Base-by-base conservation (phyloP, 2,329 filamentous ascomycete species). In the Xylaria sp. region DNA sequence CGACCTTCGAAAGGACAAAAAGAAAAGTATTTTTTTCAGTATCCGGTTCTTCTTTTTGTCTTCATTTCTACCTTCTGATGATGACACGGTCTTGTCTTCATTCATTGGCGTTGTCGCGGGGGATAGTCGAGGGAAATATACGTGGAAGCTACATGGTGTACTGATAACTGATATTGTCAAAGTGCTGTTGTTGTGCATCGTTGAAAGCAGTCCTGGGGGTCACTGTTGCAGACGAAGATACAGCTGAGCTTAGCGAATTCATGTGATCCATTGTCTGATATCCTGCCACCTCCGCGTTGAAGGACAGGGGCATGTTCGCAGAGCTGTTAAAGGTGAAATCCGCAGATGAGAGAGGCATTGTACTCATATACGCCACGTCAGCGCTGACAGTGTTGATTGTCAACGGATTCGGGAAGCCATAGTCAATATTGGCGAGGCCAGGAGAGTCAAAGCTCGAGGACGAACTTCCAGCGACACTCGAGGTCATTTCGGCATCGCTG, bases 341-440 rank as follows among this genome's bases (percentile, higher is more conserved):
- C 12, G 78, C 77, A 0, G 78, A 79, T 1, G 78, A 79, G 13
- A 79, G 70, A 39, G 77, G 77, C 70, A 75, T 76, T 6, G 55
- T 20, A 23, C 54, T 63, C 57, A 76, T 74, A n/a, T 75, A 72
- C 2, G 72, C 20, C 52, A 76, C 71, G 3, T 74, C 70, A 13
- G 73, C 34, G 41, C 71, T 65, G 32, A 76, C 65, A 2, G 73
- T 57, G 34, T 72, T 67, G 44, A 76, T 68, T 9, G 72, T 68
- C 13, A 77, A 58, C 18, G 63, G 72, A 52, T 54, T 70, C 10
- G 67, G 54, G 44, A 74, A 71, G 46, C 46, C 56, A 64, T 75
- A 79, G 44, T 76, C 74, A n/a, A 70, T 44, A 28, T 61, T 70
- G 44, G 52, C 7, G 51, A 68, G 48, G 55, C 51, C 37, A 12